Conservation (phyloP, 306 rosid species). For the Fagus crenata region DNA sequence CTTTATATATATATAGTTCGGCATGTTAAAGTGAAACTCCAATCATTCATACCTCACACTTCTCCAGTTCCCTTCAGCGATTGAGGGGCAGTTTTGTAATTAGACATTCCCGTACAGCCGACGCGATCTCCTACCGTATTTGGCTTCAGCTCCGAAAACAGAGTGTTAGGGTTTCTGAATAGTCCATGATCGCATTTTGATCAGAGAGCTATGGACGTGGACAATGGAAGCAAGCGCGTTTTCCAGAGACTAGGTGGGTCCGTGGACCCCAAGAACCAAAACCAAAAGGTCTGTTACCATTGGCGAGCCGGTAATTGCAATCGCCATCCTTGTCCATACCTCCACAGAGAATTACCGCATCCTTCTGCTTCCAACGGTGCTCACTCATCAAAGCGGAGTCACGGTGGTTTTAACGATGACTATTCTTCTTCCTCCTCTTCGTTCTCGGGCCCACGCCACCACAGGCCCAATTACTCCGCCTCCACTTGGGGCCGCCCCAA, state of each 20-base stretch:
- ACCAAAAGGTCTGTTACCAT: conserved; percentile 78
- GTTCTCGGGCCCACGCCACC: conserved; percentile 52
- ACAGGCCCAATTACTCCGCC: conserved; percentile 49
- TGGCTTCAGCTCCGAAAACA: no score
- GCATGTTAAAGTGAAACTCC: no score
- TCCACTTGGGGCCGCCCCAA: conserved; percentile 58
- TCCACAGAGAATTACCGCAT: conserved; percentile 63
- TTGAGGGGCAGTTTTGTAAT: conserved; percentile 25
- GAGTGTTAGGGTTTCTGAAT: no score
- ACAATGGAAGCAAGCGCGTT: conserved; percentile 77
- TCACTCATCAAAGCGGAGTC: conserved; percentile 55
- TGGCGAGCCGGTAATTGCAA: conserved; percentile 97
- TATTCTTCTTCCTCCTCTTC: conserved; percentile 35
- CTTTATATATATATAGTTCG: no score
- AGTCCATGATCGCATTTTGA: no score
- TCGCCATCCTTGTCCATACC: conserved; percentile 69
- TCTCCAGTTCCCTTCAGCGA: no score
- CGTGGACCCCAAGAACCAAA: conserved; percentile 51
- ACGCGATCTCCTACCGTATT: not conserved
- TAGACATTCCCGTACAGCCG: not conserved
- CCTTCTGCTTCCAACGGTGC: conserved; percentile 48
- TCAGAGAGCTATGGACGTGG: conserved; percentile 60
- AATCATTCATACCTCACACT: no score
- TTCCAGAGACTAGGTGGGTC: conserved; percentile 63
- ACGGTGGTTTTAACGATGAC: conserved; percentile 47